These are phyloP conservation scores for Peronospora destructor DNA, from an alignment of 352 stramenopile species.

Conservation along the genomic window DNA sequence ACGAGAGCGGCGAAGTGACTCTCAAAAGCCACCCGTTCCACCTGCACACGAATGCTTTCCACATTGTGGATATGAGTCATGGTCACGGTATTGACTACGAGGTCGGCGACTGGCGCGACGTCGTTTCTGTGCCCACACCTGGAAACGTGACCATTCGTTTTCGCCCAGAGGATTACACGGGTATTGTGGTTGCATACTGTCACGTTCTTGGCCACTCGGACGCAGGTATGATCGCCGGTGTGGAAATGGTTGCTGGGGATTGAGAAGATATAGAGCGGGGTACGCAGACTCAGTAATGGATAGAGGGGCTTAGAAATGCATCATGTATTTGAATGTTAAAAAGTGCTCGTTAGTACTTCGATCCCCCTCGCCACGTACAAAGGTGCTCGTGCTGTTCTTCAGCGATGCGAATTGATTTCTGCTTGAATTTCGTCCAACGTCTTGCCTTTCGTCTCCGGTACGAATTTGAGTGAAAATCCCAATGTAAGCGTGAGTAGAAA, in stretches of 20 bases:
- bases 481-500: constrained; percentile 54
- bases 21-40: constrained; percentile 81
- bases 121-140: constrained; percentile 61
- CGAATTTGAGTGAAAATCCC: constrained; percentile 66
- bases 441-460: constrained; percentile 89
- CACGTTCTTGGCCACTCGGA: constrained; percentile 80
- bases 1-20: constrained; percentile 34
- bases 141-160: constrained; percentile 83
- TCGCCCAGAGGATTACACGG: constrained; percentile 54
- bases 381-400: constrained; percentile 3
- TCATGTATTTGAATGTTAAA: constrained; percentile 2
- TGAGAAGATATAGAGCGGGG: not conserved
- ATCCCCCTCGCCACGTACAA: constrained; percentile 1
- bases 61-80: constrained; percentile 68
- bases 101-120: constrained; percentile 76
- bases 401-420: constrained; percentile 30
- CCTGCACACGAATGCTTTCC: constrained; percentile 80
- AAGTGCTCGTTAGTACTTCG: not conserved
- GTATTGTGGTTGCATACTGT: constrained; percentile 62
- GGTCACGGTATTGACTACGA: constrained; percentile 61
- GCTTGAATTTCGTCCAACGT: constrained; percentile 59
- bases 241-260: constrained; percentile 43
- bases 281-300: not conserved
- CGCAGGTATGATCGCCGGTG: constrained; percentile 61
- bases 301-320: not conserved